phyloP scores from a whole-genome alignment of 805 yeast genomes.

The Saccharomycopsis schoenii region DNA sequence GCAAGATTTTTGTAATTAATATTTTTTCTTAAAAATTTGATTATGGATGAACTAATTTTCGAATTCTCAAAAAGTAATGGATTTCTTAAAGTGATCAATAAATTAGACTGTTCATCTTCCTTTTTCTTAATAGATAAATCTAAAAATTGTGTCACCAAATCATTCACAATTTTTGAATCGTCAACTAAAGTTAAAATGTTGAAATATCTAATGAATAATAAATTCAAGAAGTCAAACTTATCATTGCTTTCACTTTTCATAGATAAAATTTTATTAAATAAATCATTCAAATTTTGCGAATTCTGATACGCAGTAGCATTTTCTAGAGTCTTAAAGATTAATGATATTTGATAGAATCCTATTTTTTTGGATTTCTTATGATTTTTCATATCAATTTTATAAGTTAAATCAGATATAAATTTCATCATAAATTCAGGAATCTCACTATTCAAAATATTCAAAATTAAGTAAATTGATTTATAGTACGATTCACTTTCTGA shows the following conservation, averaged over 20 bases:
- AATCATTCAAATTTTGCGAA: background rate
- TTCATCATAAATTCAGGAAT: background rate
- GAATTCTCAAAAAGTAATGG: conserved; percentile 7
- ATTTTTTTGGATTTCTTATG: background rate
- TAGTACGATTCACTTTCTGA: background rate
- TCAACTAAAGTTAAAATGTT: conserved; percentile 2
- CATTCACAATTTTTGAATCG: background rate
- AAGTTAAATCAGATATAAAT: background rate
- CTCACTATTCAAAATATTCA: background rate
- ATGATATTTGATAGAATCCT: background rate
- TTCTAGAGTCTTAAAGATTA: background rate
- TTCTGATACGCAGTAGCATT: background rate
- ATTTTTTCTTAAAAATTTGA: background rate
- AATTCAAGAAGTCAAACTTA: background rate
- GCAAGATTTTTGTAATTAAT: background rate
- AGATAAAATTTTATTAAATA: background rate
- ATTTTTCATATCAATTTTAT: background rate
- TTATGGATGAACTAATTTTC: background rate
- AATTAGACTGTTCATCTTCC: background rate
- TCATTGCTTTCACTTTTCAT: background rate
- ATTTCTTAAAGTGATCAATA: background rate
- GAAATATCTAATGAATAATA: conserved; percentile 7
- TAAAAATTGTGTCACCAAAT: background rate
- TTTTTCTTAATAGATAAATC: background rate
- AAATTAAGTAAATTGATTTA: background rate